Conservation (phyloP, 345 rosid species). For the Ailanthus altissimus region DNA sequence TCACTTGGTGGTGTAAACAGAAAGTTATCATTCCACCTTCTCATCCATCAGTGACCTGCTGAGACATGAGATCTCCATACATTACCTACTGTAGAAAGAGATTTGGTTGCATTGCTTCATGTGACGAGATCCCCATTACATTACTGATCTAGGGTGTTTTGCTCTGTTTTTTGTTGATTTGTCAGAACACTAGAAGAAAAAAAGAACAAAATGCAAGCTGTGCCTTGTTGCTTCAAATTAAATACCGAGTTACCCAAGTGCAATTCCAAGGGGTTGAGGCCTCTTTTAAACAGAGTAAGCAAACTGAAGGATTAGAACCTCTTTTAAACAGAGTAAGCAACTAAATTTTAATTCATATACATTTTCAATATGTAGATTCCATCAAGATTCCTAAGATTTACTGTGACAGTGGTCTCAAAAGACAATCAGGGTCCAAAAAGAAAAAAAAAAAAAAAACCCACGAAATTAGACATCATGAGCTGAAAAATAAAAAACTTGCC, state of each 20-base stretch:
- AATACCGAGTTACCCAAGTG: neutral
- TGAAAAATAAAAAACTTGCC: slow-evolving; percentile 37
- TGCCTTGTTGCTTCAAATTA: too few species aligned
- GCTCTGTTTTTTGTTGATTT: too few species aligned
- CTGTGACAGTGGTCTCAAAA: neutral
- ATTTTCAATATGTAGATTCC: slow-evolving; percentile 1
- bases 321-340: neutral
- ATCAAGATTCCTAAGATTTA: neutral
- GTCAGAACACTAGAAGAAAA: too few species aligned
- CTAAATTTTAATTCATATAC: neutral
- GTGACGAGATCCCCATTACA: slow-evolving; percentile 1
- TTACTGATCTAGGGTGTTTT: neutral
- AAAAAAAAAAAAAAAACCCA: too few species aligned
- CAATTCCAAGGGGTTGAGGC: slow-evolving; percentile 1
- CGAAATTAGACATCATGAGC: neutral
- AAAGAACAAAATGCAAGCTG: too few species aligned
- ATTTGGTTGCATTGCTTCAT: neutral
- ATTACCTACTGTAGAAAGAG: neutral
- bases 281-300: neutral
- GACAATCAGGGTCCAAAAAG: slow-evolving; percentile 7
- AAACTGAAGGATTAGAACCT: neutral
- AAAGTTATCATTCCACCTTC: neutral
- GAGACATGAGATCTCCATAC: neutral
- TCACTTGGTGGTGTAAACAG: neutral
- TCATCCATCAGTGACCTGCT: neutral